These are phyloP conservation scores for Tolypocladium inflatum DNA, from an alignment of 2,329 filamentous ascomycete species.

Conservation along the genomic window DNA sequence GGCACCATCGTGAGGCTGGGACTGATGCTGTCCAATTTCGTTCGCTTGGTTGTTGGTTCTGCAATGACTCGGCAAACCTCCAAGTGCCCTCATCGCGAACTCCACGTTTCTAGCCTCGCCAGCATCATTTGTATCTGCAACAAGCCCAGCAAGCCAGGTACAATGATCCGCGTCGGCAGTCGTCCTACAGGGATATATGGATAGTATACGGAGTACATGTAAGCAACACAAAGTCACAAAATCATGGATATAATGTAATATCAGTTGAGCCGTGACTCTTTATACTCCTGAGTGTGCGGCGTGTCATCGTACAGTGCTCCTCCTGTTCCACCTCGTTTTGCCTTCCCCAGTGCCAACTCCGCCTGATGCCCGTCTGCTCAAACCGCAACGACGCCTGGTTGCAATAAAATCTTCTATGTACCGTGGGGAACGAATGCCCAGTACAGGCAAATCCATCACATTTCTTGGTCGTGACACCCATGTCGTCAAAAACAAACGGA, in stretches of 20 bases:
- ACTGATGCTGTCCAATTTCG: too few species aligned
- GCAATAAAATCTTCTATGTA: background rate
- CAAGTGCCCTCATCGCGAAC: background rate
- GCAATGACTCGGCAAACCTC: background rate
- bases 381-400: background rate
- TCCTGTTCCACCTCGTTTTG: background rate
- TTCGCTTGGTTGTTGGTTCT: background rate
- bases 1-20: too few species aligned
- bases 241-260: too few species aligned
- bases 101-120: background rate
- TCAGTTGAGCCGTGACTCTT: background rate
- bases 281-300: background rate
- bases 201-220: too few species aligned
- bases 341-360: background rate
- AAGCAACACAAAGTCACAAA: too few species aligned
- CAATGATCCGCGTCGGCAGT: too few species aligned
- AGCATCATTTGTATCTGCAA: too few species aligned
- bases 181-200: too few species aligned
- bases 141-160: too few species aligned
- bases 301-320: background rate
- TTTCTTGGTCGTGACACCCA: background rate
- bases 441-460: background rate
- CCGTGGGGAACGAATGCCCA: background rate
- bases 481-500: background rate
- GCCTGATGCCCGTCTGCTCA: background rate